These are phyloP conservation scores for Suhomyces sp. DNA, from an alignment of 805 yeast genomes.

Conservation along the genomic window DNA sequence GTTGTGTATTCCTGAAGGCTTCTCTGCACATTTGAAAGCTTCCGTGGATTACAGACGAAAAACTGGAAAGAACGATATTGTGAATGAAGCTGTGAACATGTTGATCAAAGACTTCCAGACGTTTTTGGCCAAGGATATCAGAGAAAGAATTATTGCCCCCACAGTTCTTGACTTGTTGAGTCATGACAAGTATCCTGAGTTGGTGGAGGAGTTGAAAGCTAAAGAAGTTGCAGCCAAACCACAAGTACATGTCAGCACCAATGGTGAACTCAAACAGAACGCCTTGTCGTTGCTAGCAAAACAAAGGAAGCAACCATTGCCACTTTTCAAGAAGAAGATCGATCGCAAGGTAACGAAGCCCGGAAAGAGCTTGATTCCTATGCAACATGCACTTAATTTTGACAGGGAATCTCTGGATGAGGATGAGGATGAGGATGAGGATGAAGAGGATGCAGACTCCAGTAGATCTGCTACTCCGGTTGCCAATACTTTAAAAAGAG, in stretches of 20 bases:
- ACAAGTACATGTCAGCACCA: constrained; percentile 7
- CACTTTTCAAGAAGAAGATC: constrained; percentile 33
- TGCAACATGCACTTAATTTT: constrained; percentile 53
- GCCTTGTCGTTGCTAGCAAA: constrained; percentile 25
- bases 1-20: constrained; percentile 48
- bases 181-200: constrained; percentile 55
- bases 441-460: constrained; percentile 34
- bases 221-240: constrained; percentile 21
- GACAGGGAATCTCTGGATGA: constrained; percentile 35
- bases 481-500: constrained; percentile 24
- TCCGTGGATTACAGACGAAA: constrained; percentile 14
- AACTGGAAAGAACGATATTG: constrained; percentile 27
- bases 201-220: constrained; percentile 33
- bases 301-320: constrained; percentile 22
- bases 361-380: constrained; percentile 38
- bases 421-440: constrained; percentile 30
- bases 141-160: constrained; percentile 72
- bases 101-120: constrained; percentile 62
- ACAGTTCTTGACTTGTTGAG: constrained; percentile 58
- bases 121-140: constrained; percentile 65
- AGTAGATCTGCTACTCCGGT: constrained; percentile 37
- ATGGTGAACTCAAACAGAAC: constrained; percentile 18
- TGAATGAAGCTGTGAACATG: constrained; percentile 56
- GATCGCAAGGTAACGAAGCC: constrained; percentile 18
- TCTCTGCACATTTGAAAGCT: constrained; percentile 9